A percentile compares a stretch with the other conserved stretches of the same genome.
phyloP scores from a whole-genome alignment of 768 basidiomycete genomes.

The Termitomyces sp. region DNA sequence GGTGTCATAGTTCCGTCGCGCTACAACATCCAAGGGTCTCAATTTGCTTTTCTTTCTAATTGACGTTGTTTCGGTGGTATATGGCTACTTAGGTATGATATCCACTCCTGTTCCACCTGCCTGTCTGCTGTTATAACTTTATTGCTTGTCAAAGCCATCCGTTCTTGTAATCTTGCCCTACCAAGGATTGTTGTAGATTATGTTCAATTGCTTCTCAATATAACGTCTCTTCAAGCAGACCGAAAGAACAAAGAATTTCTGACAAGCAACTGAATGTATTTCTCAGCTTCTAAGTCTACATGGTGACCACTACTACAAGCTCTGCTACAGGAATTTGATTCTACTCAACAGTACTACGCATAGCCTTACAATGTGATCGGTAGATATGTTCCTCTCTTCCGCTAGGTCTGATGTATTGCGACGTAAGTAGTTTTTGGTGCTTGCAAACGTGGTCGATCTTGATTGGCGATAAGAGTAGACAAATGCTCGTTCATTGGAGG shows the following conservation, averaged over 20 bases:
- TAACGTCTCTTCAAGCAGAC: neutral
- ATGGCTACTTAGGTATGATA: neutral
- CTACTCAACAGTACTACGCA: too few relatives aligned
- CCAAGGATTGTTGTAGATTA: neutral
- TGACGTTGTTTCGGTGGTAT: too few relatives aligned
- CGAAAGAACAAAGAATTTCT: neutral
- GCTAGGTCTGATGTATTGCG: neutral
- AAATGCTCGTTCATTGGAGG: neutral
- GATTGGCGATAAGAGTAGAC: neutral
- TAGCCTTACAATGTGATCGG: neutral
- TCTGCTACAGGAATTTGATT: neutral
- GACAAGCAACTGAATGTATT: neutral
- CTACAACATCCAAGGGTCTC: neutral
- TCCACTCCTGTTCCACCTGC: neutral
- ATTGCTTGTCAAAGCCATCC: neutral
- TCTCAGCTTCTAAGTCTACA: neutral
- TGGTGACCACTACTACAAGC: neutral
- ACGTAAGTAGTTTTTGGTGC: neutral
- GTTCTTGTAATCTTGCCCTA: neutral
- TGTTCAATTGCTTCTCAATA: neutral
- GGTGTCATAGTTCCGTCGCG: slow-evolving; percentile 20
- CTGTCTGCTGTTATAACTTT: neutral
- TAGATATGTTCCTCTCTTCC: neutral
- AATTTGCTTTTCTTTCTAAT: neutral
- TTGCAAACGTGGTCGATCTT: too few relatives aligned